Conservation (phyloP, 2,329 filamentous ascomycete species). For the Daldinia sp. region DNA sequence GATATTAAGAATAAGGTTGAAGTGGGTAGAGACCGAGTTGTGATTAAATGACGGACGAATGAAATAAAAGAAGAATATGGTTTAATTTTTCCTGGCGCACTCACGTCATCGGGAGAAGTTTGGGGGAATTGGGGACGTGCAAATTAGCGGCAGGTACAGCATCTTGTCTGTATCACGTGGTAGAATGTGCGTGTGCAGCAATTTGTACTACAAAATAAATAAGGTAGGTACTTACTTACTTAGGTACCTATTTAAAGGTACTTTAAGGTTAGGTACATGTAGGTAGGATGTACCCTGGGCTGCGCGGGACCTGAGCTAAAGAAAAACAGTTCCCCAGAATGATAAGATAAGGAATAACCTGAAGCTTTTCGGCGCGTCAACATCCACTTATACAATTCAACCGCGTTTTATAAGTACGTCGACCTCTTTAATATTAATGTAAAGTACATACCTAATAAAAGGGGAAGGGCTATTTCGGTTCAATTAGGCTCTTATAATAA, state of each 20-base stretch:
- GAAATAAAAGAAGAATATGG: not conserved
- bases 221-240: not conserved
- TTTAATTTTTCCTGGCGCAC: constrained; percentile 9
- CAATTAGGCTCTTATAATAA: constrained; percentile 17
- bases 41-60: constrained; percentile 14
- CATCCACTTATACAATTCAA: constrained; percentile 20
- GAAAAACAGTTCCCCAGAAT: not conserved
- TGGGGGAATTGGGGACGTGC: not conserved
- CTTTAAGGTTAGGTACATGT: no score
- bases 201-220: not conserved
- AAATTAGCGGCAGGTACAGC: constrained; percentile 8
- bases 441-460: not conserved
- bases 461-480: not conserved
- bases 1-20: constrained; percentile 3
- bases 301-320: not conserved
- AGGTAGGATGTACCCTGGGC: no score
- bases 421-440: constrained; percentile 19
- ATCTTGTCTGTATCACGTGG: constrained; percentile 19
- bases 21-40: constrained; percentile 6
- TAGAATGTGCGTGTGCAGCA: not conserved
- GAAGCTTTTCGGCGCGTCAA: constrained; percentile 30
- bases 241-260: not conserved
- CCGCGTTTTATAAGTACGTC: constrained; percentile 27
- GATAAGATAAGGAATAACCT: constrained; percentile 35
- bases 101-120: constrained; percentile 37